phyloP scores from a whole-genome alignment of 768 basidiomycete genomes.

The Phylloporus arenicola region DNA sequence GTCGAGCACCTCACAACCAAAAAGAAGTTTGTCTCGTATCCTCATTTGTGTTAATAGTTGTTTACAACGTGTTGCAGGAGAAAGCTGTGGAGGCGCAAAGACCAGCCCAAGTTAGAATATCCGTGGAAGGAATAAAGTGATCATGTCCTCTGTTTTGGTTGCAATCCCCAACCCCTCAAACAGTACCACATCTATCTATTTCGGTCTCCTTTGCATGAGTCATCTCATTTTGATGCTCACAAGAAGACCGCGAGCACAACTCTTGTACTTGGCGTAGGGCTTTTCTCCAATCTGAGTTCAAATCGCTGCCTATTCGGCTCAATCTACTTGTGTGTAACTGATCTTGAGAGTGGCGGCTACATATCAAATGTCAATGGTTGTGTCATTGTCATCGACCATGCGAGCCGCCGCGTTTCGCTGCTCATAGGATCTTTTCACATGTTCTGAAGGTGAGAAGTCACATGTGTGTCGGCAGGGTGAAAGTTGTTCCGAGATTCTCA shows the following conservation, averaged over 20 bases:
- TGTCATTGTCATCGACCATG: too few species aligned
- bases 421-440: too few species aligned
- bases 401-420: not conserved
- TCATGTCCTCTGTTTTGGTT: slow-evolving; percentile 11
- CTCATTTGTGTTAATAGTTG: not conserved
- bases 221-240: not conserved
- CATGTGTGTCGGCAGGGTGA: not conserved
- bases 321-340: not conserved
- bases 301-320: not conserved
- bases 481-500: not conserved
- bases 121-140: slow-evolving; percentile 71
- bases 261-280: not conserved
- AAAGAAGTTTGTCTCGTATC: slow-evolving; percentile 66
- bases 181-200: not conserved
- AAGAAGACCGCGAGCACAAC: not conserved
- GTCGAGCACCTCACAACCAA: slow-evolving; percentile 80
- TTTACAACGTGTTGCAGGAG: slow-evolving; percentile 46
- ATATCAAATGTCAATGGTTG: too few species aligned
- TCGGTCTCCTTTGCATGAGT: not conserved
- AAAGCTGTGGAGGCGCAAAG: slow-evolving; percentile 87
- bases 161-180: not conserved
- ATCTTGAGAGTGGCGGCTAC: too few species aligned
- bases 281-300: not conserved
- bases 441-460: not conserved
- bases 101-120: slow-evolving; percentile 80